Percentiles rank a stretch among this genome's conserved stretches.
Evolutionary conservation across 1,139 yeast genomes (phyloP).

Genomic region (Blastobotrys malaysiensis): DNA sequence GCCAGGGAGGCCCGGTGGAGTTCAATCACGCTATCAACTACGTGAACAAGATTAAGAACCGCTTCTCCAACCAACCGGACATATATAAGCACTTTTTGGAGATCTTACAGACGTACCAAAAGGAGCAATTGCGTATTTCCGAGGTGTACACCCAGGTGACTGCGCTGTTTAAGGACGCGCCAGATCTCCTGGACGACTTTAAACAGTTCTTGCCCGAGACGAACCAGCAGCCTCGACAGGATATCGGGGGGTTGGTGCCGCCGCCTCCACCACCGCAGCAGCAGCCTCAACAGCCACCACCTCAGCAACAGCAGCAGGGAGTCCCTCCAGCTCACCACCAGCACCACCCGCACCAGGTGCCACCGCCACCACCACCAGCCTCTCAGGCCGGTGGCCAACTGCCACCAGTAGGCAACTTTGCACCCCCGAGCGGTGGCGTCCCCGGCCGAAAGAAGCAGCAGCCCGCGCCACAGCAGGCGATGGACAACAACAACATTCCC

Average conservation of each 20-base stretch:
- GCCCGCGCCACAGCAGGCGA: slow-evolving; percentile 9
- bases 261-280: slow-evolving; percentile 27
- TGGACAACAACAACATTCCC: slow-evolving; percentile 30
- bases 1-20: slow-evolving; percentile 77
- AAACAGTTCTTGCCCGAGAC: slow-evolving; percentile 93
- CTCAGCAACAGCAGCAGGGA: neutral
- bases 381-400: slow-evolving; percentile 26
- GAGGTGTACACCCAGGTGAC: slow-evolving; percentile 95
- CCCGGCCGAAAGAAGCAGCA: slow-evolving; percentile 12
- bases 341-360: neutral
- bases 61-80: slow-evolving; percentile 92
- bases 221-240: slow-evolving; percentile 35
- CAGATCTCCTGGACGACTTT: slow-evolving; percentile 89
- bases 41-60: slow-evolving; percentile 90
- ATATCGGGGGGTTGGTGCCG: slow-evolving; percentile 10
- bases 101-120: slow-evolving; percentile 90
- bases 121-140: slow-evolving; percentile 90
- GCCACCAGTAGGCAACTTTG: slow-evolving; percentile 95
- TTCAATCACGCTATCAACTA: slow-evolving; percentile 95
- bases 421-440: slow-evolving; percentile 49
- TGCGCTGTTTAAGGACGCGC: slow-evolving; percentile 81
- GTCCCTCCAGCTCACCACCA: neutral
- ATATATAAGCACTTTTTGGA: slow-evolving; percentile 92
- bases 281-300: slow-evolving; percentile 9
- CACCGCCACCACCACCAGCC: neutral